Conservation (phyloP, 1,139 yeast genomes). For the Wickerhamomyces sp. region DNA sequence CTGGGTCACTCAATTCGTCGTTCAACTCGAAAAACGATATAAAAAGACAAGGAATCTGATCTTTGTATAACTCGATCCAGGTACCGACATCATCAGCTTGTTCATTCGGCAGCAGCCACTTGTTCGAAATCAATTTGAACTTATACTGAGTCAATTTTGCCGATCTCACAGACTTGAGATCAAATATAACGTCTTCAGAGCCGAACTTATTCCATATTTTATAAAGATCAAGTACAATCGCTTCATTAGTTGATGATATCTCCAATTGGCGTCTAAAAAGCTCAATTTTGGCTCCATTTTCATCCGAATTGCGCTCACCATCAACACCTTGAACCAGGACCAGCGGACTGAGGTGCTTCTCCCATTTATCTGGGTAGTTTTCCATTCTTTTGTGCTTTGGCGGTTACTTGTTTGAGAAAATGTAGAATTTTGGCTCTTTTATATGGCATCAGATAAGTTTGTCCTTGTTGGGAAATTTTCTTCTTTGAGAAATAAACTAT, state of each 20-base stretch:
- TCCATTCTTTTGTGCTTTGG: no score
- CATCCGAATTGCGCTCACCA: conserved; percentile 18
- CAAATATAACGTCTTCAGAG: conserved; percentile 28
- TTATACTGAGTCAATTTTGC: conserved; percentile 23
- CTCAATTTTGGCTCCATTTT: conserved; percentile 25
- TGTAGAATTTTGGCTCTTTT: no score
- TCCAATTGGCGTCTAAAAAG: conserved; percentile 24
- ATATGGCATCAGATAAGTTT: no score
- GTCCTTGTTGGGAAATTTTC: no score
- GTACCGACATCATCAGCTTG: conserved; percentile 16
- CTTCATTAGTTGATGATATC: conserved; percentile 13
- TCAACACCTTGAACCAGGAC: conserved; percentile 35
- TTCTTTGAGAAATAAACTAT: no score
- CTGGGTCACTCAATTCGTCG: conserved; percentile 18
- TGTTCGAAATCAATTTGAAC: conserved; percentile 27
- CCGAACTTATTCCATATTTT: conserved; percentile 25
- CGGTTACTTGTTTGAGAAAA: no score
- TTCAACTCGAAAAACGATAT: conserved; percentile 37
- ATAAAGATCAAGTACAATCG: conserved; percentile 26
- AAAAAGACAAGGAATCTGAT: conserved; percentile 35
- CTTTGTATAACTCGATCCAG: background rate
- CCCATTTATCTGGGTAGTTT: conserved; percentile 27
- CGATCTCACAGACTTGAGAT: conserved; percentile 17
- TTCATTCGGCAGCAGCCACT: conserved; percentile 22
- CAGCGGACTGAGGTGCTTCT: conserved; percentile 30